phyloP scores from a whole-genome alignment of 306 rosid genomes.

The Dicorynia guianensis region DNA sequence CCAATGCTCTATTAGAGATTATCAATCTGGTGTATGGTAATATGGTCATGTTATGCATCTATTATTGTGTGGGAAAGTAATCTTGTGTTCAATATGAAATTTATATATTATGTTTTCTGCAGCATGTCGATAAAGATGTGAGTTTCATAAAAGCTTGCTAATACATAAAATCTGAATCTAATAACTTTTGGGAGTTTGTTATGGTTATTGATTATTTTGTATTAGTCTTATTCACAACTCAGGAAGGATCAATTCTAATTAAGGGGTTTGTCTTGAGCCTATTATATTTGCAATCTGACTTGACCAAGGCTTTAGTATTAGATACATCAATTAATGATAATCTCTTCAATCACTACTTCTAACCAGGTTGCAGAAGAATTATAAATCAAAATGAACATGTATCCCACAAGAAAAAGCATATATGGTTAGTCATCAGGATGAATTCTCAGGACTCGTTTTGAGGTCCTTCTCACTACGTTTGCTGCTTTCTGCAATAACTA shows the following conservation, averaged over 20 bases:
- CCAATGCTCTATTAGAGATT: constrained; percentile 37
- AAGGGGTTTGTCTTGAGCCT: background rate
- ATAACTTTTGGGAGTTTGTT: constrained; percentile 36
- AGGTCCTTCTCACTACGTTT: constrained; percentile 9
- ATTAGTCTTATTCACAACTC: constrained; percentile 22
- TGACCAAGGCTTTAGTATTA: constrained; percentile 15
- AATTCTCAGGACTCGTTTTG: constrained; percentile 30
- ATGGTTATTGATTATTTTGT: constrained; percentile 29
- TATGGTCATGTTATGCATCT: constrained; percentile 39
- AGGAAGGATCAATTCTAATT: constrained; percentile 17
- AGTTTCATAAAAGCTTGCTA: constrained; percentile 39
- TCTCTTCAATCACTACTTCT: background rate
- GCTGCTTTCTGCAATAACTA: background rate
- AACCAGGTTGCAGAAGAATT: background rate
- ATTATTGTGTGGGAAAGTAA: constrained; percentile 35
- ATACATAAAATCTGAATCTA: constrained; percentile 31
- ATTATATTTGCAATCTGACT: constrained; percentile 14
- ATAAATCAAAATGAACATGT: constrained; percentile 20
- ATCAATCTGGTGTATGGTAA: constrained; percentile 50
- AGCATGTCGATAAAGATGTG: constrained; percentile 46
- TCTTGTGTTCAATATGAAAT: constrained; percentile 6
- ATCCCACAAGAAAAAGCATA: background rate
- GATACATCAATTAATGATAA: background rate
- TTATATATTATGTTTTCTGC: constrained; percentile 18
- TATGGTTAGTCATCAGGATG: constrained; percentile 13